Base-by-base conservation (phyloP, 2,329 filamentous ascomycete species). In the Alternaria hordeiaustralica region DNA sequence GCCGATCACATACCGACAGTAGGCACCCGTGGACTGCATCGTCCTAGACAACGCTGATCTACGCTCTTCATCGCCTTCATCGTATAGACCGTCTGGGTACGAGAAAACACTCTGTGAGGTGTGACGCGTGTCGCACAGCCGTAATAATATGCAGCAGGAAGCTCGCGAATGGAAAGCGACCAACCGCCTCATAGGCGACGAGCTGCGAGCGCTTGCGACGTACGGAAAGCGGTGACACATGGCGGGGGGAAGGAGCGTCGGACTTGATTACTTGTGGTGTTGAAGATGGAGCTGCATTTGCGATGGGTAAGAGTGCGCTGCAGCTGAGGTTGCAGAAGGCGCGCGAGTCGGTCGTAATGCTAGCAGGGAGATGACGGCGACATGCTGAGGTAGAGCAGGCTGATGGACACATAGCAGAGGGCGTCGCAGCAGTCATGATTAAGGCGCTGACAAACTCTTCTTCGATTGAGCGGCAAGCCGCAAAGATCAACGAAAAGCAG, bases 401-500 rank as follows among this genome's bases (percentile, higher is more conserved):
- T 2, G 30, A 2, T 15, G 30, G 30, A 2, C 30, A 33, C 1
- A 2, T 33, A n/a, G 11, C 5, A 10, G 6, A 20, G 26, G 25
- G 1, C 2, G 20, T 36, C 9, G 49, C 13, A 1, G 4, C 8
- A 12, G 12, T 21, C 18, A 15, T 41, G 1, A 5, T 25, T 4
- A 5, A n/a, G 30, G 49, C 20, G 41, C 26, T n/a, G 12, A 36
- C 26, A 47, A 33, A 21, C 71, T 72, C 75, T 78, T 78, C 75
- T 67, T 78, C 71, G 67, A 75, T 60, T 50, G 53, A 65, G 68
- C 67, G 68, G 72, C 61, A 64, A 68, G 74, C 73, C 70, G 55
- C 70, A 51, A 55, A 49, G 58, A 72, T 72, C 71, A 74, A 77
- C 71, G 72, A 75, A 78, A 77, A 76, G 67, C 54, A 61, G 56